These are phyloP conservation scores for Pascua guehoae DNA, from an alignment of 1,284 basidiomycete genomes.

Conservation along the genomic window DNA sequence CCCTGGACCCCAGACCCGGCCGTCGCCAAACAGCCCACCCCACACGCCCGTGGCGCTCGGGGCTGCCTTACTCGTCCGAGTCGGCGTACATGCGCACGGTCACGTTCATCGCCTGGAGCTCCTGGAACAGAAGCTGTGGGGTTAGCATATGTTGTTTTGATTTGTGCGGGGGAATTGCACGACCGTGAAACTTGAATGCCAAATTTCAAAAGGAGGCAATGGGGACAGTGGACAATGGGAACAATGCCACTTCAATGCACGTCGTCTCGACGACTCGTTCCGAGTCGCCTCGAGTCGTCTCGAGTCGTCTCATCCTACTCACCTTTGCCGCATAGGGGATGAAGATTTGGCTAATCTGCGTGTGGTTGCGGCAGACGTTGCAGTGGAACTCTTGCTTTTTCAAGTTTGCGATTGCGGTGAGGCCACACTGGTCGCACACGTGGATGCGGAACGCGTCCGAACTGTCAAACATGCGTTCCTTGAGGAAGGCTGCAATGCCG, in stretches of 20 bases:
- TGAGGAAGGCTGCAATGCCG: constrained; percentile 95
- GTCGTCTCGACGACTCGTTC: too few species aligned
- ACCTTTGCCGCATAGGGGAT: constrained; percentile 77
- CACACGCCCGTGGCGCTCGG: too few species aligned
- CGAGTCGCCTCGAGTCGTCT: neutral
- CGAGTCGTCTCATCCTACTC: constrained; percentile 8
- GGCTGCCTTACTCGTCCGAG: constrained; percentile 8
- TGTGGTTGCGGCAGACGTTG: constrained; percentile 87
- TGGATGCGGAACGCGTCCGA: constrained; percentile 94
- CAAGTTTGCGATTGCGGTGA: constrained; percentile 91
- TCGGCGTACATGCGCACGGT: constrained; percentile 24
- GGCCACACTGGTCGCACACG: constrained; percentile 91
- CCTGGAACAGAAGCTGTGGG: constrained; percentile 19
- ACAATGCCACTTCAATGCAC: neutral
- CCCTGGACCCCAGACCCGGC: neutral
- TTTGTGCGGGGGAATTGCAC: neutral
- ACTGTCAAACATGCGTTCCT: constrained; percentile 78
- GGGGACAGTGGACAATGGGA: too few species aligned
- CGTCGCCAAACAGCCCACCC: too few species aligned
- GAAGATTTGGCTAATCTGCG: constrained; percentile 82
- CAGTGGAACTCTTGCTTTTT: constrained; percentile 56
- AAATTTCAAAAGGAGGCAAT: neutral
- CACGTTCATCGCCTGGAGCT: constrained; percentile 37
- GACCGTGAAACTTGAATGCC: neutral
- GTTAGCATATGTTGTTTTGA: constrained; percentile 5